A percentile compares a stretch with the other conserved stretches of the same genome.
These are phyloP conservation scores for Torulaspora quercuum DNA, from an alignment of 805 yeast species.

Conservation along the genomic window DNA sequence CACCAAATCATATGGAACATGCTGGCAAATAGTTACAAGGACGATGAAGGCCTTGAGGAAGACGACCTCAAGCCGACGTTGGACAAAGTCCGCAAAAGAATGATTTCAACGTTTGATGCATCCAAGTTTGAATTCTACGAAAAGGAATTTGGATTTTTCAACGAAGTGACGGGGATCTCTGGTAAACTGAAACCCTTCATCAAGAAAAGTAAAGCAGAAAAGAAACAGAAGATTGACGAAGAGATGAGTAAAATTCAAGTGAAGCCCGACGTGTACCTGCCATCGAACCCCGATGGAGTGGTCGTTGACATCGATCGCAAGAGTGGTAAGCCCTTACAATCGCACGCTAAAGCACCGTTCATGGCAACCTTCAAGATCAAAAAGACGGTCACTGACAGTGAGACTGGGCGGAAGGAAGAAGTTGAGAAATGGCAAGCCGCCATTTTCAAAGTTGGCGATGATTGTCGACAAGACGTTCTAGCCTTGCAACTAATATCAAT, in stretches of 20 bases:
- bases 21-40: constrained; percentile 87
- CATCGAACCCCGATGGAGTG: constrained; percentile 95
- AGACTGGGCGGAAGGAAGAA: constrained; percentile 40
- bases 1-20: constrained; percentile 99
- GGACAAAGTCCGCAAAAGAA: constrained; percentile 63
- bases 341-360: constrained; percentile 98
- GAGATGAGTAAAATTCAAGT: constrained; percentile 80
- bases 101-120: constrained; percentile 58
- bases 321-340: constrained; percentile 91
- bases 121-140: constrained; percentile 67
- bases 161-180: constrained; percentile 87
- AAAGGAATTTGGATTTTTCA: constrained; percentile 83
- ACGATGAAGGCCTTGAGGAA: constrained; percentile 78
- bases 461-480: constrained; percentile 94
- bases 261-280: constrained; percentile 82
- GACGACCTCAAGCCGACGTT: constrained; percentile 79
- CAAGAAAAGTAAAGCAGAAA: constrained; percentile 91
- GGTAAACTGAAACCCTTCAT: constrained; percentile 94
- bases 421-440: constrained; percentile 87
- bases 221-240: constrained; percentile 92
- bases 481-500: constrained; percentile 89
- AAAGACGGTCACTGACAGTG: constrained; percentile 46
- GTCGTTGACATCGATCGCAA: constrained; percentile 86
- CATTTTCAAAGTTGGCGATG: constrained; percentile 98
- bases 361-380: constrained; percentile 91